These are phyloP conservation scores for Fusarium piperis DNA, from an alignment of 2,329 filamentous ascomycete species.

Conservation along the genomic window DNA sequence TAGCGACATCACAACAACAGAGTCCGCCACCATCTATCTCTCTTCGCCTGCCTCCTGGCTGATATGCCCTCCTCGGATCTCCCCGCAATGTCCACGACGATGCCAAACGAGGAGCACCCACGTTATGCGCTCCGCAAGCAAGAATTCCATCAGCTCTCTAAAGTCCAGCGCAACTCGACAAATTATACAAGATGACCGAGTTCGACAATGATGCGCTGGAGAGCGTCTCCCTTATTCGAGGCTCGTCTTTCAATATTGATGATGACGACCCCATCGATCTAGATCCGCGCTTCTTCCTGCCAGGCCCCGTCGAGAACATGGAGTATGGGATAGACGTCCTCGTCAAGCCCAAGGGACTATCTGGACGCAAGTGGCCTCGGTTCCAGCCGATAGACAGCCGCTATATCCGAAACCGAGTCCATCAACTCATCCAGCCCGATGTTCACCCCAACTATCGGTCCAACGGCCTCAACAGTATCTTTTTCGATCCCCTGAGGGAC, in stretches of 20 bases:
- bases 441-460: no score
- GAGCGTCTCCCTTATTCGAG: background rate
- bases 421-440: background rate
- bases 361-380: background rate
- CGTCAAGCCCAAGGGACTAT: background rate
- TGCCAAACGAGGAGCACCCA: background rate
- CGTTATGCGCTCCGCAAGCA: background rate
- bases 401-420: background rate
- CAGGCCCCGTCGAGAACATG: slow-evolving; percentile 1
- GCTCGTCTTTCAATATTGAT: slow-evolving; percentile 20
- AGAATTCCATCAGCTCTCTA: background rate
- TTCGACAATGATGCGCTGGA: background rate
- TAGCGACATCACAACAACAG: background rate
- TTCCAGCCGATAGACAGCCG: background rate
- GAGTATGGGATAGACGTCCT: background rate
- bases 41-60: background rate
- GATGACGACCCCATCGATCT: slow-evolving; percentile 21
- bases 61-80: background rate
- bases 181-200: background rate
- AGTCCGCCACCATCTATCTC: background rate
- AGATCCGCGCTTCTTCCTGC: slow-evolving; percentile 19
- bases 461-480: background rate
- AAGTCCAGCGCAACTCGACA: background rate
- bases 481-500: background rate
- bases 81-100: background rate